Evolutionary conservation across 2,329 filamentous ascomycete species (phyloP).

Genomic region (Alternaria arbusti): DNA sequence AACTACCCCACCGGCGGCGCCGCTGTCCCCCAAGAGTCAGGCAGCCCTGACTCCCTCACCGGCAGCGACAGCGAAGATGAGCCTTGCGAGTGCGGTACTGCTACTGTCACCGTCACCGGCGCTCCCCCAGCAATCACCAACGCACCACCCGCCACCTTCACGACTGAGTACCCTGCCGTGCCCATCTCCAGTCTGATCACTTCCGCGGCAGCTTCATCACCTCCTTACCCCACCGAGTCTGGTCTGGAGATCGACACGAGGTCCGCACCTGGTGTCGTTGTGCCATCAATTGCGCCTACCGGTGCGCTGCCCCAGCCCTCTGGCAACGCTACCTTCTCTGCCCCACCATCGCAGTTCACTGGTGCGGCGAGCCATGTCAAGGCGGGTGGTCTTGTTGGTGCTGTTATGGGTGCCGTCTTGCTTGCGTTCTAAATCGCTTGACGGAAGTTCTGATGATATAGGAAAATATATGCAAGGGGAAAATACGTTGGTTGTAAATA

Average conservation of each 20-base stretch:
- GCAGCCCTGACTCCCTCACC: constrained; percentile 6
- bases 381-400: constrained; percentile 29
- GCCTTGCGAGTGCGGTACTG: constrained; percentile 35
- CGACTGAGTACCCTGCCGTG: constrained; percentile 17
- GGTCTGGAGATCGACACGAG: constrained; percentile 38
- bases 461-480: not conserved
- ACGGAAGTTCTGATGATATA: not conserved
- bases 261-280: constrained; percentile 30
- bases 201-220: not conserved
- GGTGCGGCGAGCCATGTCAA: constrained; percentile 35
- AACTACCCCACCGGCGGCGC: constrained; percentile 16
- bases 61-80: constrained; percentile 10
- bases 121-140: constrained; percentile 26
- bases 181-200: constrained; percentile 13
- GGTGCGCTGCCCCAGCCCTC: constrained; percentile 21
- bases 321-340: constrained; percentile 30
- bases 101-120: constrained; percentile 39
- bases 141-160: constrained; percentile 19
- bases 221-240: constrained; percentile 28
- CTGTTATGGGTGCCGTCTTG: constrained; percentile 30
- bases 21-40: constrained; percentile 10
- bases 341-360: constrained; percentile 31
- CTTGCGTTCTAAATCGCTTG: constrained; percentile 29
- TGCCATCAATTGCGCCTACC: constrained; percentile 28
- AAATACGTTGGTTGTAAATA: not conserved